A percentile compares a stretch with the other conserved stretches of the same genome.
phyloP scores from a whole-genome alignment of 192 early-diverging fungal species.

The Backusella westeae region DNA sequence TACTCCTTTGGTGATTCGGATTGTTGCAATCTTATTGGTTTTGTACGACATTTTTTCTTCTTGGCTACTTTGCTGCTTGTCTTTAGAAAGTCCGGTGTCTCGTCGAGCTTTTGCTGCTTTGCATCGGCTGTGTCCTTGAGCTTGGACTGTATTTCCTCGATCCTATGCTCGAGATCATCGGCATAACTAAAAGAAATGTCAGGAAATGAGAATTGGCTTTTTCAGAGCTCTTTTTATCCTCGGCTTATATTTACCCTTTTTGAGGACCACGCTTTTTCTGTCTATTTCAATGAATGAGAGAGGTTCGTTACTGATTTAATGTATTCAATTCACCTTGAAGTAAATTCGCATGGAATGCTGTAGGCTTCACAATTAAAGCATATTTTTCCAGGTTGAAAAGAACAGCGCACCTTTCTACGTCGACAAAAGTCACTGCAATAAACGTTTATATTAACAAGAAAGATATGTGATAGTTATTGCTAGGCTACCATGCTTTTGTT shows the following conservation, averaged over 20 bases:
- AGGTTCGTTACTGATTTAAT: neutral
- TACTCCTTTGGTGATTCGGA: neutral
- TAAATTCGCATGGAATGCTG: neutral
- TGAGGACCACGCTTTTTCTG: neutral
- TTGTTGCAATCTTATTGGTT: neutral
- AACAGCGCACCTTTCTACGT: constrained; percentile 1
- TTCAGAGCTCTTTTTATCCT: neutral
- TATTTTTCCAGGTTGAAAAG: neutral
- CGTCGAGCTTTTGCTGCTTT: neutral
- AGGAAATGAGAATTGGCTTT: neutral
- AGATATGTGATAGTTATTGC: neutral
- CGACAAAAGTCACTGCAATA: neutral
- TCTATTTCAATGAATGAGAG: neutral
- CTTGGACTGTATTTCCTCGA: neutral
- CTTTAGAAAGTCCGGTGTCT: neutral
- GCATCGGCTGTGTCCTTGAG: neutral
- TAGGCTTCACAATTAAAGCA: constrained; percentile 1
- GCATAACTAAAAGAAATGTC: neutral
- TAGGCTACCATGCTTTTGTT: neutral
- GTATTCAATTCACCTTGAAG: neutral
- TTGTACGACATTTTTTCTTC: neutral
- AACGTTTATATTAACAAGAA: neutral
- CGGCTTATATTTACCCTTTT: neutral
- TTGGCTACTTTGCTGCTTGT: neutral
- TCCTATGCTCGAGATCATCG: neutral